A percentile compares a stretch with the other conserved stretches of the same genome.
phyloP scores from a whole-genome alignment of 2,329 filamentous ascomycete species.

The Thermomyces lanuginosus region DNA sequence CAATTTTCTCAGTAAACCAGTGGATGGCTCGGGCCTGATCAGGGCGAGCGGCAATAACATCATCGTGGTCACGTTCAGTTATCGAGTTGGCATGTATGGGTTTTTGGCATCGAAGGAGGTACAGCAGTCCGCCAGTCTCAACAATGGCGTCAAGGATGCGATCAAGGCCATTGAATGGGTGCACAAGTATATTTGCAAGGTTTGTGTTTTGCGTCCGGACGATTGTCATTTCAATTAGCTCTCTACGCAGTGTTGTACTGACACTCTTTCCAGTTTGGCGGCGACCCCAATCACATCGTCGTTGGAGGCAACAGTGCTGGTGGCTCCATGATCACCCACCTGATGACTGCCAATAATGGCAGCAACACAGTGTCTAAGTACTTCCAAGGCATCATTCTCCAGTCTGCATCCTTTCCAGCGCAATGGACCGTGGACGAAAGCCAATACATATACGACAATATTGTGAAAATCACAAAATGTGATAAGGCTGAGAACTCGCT shows the following conservation, averaged over 20 bases:
- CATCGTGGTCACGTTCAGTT: slow-evolving; percentile 12
- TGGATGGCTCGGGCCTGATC: slow-evolving; percentile 47
- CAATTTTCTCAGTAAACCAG: slow-evolving; percentile 40
- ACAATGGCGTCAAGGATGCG: slow-evolving; percentile 11
- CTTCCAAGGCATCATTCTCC: slow-evolving; percentile 38
- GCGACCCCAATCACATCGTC: slow-evolving; percentile 13
- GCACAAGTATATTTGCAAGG: slow-evolving; percentile 17
- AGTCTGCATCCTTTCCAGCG: slow-evolving; percentile 37
- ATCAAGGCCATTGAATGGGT: slow-evolving; percentile 12
- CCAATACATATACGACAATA: slow-evolving; percentile 37
- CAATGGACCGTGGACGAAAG: slow-evolving; percentile 33
- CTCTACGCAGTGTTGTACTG: background rate
- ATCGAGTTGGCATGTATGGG: slow-evolving; percentile 14
- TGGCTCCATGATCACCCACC: slow-evolving; percentile 38
- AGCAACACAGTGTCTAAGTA: slow-evolving; percentile 26
- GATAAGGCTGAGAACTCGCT: slow-evolving; percentile 24
- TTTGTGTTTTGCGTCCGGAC: slow-evolving; percentile 6
- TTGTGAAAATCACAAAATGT: slow-evolving; percentile 36
- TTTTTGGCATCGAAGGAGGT: slow-evolving; percentile 31
- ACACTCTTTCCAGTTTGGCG: slow-evolving; percentile 12
- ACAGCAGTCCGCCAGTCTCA: slow-evolving; percentile 15
- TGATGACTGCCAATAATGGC: slow-evolving; percentile 41
- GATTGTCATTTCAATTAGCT: too few relatives aligned
- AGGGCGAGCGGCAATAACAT: slow-evolving; percentile 26
- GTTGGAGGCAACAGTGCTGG: slow-evolving; percentile 16